Percentiles rank a stretch among this genome's conserved stretches.
These are phyloP conservation scores for Puccinia triticina DNA, from an alignment of 1,284 basidiomycete genomes.

Conservation along the genomic window DNA sequence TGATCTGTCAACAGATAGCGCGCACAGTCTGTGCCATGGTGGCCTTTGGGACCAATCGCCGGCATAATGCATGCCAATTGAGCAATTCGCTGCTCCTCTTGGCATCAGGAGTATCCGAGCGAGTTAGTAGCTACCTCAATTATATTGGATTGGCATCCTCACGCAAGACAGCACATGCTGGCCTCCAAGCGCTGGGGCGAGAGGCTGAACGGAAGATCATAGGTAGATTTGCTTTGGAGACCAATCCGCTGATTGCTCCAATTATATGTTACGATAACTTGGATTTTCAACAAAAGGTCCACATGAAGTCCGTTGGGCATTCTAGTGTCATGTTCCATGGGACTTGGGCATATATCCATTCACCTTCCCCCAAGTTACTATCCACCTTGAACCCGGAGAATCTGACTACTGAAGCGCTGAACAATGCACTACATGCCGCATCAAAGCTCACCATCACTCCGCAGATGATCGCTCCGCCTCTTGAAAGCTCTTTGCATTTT, in stretches of 20 bases:
- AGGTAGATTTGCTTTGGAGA: not conserved
- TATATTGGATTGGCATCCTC: not conserved
- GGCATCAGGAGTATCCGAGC: not conserved
- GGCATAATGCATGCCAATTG: not conserved
- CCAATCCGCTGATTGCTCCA: not conserved
- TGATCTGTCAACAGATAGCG: not conserved
- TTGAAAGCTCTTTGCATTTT: not conserved
- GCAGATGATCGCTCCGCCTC: not conserved
- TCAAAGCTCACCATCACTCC: not conserved
- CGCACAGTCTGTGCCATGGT: not conserved
- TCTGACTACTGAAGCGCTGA: not conserved
- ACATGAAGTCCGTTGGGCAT: not conserved
- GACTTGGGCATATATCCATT: not conserved
- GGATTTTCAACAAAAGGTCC: not conserved
- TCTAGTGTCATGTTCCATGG: not conserved
- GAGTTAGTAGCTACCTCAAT: conserved; percentile 5
- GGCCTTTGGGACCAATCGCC: not conserved
- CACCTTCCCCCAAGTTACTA: not conserved
- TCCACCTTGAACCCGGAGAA: not conserved
- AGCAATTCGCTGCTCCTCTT: not conserved
- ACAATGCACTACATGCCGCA: not conserved
- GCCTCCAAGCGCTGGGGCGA: not conserved
- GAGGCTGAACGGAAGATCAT: not conserved
- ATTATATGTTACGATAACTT: not conserved
- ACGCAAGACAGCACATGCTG: not conserved